Conservation (phyloP, 768 basidiomycete genomes). For the Trametes meyenii region DNA sequence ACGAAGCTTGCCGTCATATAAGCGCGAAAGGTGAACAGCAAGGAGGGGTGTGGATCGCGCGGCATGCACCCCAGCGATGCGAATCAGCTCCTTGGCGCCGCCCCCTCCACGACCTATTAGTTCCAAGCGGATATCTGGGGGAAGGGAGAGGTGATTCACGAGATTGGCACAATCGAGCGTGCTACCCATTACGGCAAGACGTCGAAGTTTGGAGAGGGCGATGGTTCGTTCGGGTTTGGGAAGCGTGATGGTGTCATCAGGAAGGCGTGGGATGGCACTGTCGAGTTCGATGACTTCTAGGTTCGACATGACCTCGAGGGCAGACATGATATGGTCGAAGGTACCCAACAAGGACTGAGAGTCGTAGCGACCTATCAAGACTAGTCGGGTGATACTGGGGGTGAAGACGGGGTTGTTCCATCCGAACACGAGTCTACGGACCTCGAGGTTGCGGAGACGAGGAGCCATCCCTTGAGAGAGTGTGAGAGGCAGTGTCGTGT, state of each 20-base stretch:
- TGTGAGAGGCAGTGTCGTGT: background rate
- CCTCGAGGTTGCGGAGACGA: conserved; percentile 6
- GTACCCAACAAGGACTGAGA: conserved; percentile 1
- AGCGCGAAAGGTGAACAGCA: background rate
- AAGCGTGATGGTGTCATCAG: background rate
- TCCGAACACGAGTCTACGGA: background rate
- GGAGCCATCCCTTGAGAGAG: background rate
- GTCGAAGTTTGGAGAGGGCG: background rate
- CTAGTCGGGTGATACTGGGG: conserved; percentile 3
- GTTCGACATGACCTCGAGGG: conserved; percentile 1
- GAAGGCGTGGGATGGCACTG: conserved; percentile 6
- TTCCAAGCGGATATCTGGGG: background rate
- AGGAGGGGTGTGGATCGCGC: background rate
- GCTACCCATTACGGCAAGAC: background rate
- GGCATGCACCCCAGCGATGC: background rate
- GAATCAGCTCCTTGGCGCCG: background rate
- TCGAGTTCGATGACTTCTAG: background rate
- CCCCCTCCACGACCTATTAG: background rate
- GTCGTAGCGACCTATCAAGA: background rate
- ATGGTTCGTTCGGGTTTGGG: background rate
- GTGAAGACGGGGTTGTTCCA: conserved; percentile 4
- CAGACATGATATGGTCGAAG: conserved; percentile 1
- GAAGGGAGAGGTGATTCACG: background rate
- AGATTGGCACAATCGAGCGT: conserved; percentile 9
- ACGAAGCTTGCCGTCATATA: background rate